Evolutionary conservation across 345 rosid genomes (phyloP), one percentile per base, ranked within the genome.

Genomic region (Zanthoxylum bungeanum): DNA sequence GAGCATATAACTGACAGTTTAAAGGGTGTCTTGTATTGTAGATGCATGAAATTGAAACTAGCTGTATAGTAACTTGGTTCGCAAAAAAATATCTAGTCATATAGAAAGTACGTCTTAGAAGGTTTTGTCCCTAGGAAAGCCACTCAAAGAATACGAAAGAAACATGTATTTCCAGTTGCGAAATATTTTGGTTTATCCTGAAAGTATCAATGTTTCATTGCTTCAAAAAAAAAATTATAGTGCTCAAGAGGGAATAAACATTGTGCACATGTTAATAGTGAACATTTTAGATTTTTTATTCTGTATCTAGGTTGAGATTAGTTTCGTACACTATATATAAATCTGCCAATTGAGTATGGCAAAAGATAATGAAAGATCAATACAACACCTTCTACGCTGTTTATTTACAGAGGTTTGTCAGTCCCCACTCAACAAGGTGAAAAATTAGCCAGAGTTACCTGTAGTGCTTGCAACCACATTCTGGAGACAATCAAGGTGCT

Each of bases 391-490:
- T 14, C 25, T n/a, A 27, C 22, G 14, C 52, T 63, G n/a, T 7
- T 25, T 40, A 42, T 14, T 14, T 28, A 42, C 51, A 24, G 30
- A 10, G 34, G 31, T 30, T 31, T 19, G 40, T 12, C 27, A 22
- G 33, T 65, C 19, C n/a, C 3, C 22, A 14, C 22, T 50, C 5
- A 34, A 50, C 30, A 62, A 2, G 61, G 64, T 64, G 50, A 53
- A 63, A 55, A 76, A 64, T 28, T 66, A 65, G 36, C 19, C 63
- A 73, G 69, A 56, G 40, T 75, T 82, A 92, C 98, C 96, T 80
- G 71, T 56, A 64, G 60, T 68, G 75, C 72, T 44, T 68, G 69
- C 82, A 47, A 56, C 69, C 12, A 58, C 71, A 68, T 55, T 74
- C 22, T 58, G 70, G 16, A 39, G 37, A 50, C 31, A 71, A 9